phyloP scores from a whole-genome alignment of 257 asterid genomes.

The Salvia rosmarinus region DNA sequence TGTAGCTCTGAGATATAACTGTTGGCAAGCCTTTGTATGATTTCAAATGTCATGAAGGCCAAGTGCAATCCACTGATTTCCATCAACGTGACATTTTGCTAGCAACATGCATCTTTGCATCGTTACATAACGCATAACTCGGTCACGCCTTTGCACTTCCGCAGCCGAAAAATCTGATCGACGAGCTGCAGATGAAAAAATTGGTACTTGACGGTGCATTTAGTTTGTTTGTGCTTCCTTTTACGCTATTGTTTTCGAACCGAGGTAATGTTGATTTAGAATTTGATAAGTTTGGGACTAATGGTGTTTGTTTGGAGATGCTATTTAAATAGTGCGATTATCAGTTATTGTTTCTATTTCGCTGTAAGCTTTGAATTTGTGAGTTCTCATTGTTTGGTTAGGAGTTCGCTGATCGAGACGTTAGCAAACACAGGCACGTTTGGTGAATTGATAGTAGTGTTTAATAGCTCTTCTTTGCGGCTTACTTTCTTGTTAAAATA shows the following conservation, averaged over 20 bases:
- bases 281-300: no score
- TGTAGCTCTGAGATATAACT: no score
- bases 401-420: neutral
- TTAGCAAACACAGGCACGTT: neutral
- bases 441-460: neutral
- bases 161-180: conserved; percentile 62
- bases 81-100: no score
- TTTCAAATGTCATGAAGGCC: no score
- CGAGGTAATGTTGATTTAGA: neutral
- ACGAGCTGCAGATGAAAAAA: conserved; percentile 49
- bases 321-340: neutral
- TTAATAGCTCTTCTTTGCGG: conserved; percentile 1
- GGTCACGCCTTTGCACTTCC: conserved; percentile 87
- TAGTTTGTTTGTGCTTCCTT: neutral
- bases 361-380: neutral
- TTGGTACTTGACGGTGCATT: conserved; percentile 49
- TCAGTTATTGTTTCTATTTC: neutral
- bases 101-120: no score
- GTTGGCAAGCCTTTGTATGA: no score
- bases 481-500: neutral
- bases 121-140: conserved; percentile 55
- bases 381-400: neutral
- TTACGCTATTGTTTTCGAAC: neutral
- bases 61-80: no score
- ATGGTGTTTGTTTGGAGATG: neutral